Conservation (phyloP, 1,284 basidiomycete genomes). For the Binderoboletus segoi region DNA sequence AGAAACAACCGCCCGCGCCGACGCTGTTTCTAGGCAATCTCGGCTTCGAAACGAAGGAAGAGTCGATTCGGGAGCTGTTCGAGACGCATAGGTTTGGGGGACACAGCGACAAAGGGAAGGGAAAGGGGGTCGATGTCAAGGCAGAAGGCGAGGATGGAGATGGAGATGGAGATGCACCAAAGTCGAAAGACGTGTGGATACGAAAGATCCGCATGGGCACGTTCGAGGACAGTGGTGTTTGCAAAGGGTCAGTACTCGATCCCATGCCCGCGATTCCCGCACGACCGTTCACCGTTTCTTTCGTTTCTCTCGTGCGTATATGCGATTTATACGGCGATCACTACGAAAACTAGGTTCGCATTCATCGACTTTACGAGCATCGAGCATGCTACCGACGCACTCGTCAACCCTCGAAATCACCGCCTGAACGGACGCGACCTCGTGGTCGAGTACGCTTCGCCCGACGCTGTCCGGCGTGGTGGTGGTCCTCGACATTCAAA, state of each 20-base stretch:
- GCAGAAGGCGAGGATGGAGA: slow-evolving; percentile 28
- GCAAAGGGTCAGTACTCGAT: slow-evolving; percentile 77
- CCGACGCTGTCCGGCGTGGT: slow-evolving; percentile 77
- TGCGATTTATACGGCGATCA: background rate
- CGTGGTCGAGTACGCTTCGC: slow-evolving; percentile 85
- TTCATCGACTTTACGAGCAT: slow-evolving; percentile 90
- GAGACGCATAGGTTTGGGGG: slow-evolving; percentile 55
- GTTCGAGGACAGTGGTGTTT: slow-evolving; percentile 92
- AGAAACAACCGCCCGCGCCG: slow-evolving; percentile 82
- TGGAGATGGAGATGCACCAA: slow-evolving; percentile 13
- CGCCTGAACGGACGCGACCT: slow-evolving; percentile 83
- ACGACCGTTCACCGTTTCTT: background rate
- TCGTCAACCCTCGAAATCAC: slow-evolving; percentile 86
- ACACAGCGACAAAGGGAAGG: slow-evolving; percentile 28
- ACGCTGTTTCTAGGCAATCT: slow-evolving; percentile 91
- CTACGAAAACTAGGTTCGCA: slow-evolving; percentile 68
- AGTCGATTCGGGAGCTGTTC: slow-evolving; percentile 71
- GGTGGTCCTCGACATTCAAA: slow-evolving; percentile 30
- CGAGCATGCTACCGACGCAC: slow-evolving; percentile 79
- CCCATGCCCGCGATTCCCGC: background rate
- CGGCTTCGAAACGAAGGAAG: slow-evolving; percentile 82
- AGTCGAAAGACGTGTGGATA: slow-evolving; percentile 63
- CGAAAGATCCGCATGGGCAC: slow-evolving; percentile 91
- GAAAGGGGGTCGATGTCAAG: slow-evolving; percentile 19
- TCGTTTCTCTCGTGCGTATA: background rate